Evolutionary conservation across 441 rosid genomes (phyloP), one percentile per base, ranked within the genome.

Genomic region (Aleurites moluccanus): DNA sequence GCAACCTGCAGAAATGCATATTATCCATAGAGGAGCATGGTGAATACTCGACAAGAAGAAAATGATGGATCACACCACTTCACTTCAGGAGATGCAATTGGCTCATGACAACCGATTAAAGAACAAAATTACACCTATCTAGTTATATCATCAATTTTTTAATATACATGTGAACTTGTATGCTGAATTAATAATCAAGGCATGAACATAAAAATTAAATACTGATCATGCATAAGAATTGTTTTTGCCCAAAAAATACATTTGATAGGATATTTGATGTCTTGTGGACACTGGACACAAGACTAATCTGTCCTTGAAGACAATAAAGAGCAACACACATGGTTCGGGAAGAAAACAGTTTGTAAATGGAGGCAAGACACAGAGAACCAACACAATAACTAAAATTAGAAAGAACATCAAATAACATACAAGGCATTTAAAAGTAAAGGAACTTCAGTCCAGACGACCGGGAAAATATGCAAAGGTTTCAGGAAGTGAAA

Each of bases 1-100:
- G 99, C 97, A 49, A 96, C 98, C 99, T 95, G 83, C 44, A 82
- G 64, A 18, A 64, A 40, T 47, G 63, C 52, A 53, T 10, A 25
- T n/a, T 44, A 15, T 30, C 21, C 16, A 15, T 45, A 67, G 25
- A 60, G 45, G 35, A n/a, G 53, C 28, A 44, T 45, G 25, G 52
- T n/a, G 25, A 20, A 20, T 67, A n/a, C 56, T 67, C 60, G 25
- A 59, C 33, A n/a, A 33, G 15, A 40, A 38, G 7, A 9, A 70
- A 63, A 50, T 50, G 33, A 16, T 21, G 28, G 40, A 45, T 65
- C 4, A 71, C n/a, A 10, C 38, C 45, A 40, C 49, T 15, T 40
- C 64, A 35, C n/a, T 28, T 6, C 1, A 14, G 14, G 57, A 20
- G 71, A 64, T 16, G 2, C 42, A 60, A 53, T 0, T 50, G 15